Conservation (phyloP, 371 early-diverging fungal species). For the Mucor sp. region DNA sequence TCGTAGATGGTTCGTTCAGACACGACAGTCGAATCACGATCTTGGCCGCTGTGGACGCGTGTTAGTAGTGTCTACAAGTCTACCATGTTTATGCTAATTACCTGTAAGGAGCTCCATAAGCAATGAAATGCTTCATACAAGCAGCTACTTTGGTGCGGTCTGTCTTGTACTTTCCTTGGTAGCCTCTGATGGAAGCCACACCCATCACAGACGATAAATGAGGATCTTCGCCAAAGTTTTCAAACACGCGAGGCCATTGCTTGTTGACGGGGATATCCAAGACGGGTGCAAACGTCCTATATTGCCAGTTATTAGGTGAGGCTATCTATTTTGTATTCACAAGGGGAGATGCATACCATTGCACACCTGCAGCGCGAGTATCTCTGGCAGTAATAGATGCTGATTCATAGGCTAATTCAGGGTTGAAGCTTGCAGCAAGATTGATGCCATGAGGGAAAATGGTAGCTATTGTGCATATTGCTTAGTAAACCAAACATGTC, state of each 20-base stretch:
- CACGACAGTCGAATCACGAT: conserved; percentile 62
- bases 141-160: conserved; percentile 59
- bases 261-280: conserved; percentile 66
- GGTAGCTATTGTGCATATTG: conserved; percentile 29
- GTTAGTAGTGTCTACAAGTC: background rate
- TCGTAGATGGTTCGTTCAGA: conserved; percentile 63
- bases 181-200: conserved; percentile 54
- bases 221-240: conserved; percentile 64
- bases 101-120: conserved; percentile 42
- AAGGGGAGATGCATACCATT: conserved; percentile 23
- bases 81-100: background rate
- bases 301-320: background rate
- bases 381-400: conserved; percentile 54
- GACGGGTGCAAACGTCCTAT: conserved; percentile 71
- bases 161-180: conserved; percentile 66
- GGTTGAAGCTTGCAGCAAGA: conserved; percentile 57
- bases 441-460: conserved; percentile 59
- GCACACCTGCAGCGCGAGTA: conserved; percentile 45
- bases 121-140: conserved; percentile 55
- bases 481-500: background rate
- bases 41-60: conserved; percentile 48
- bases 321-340: background rate
- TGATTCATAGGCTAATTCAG: conserved; percentile 47
- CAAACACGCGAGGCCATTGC: conserved; percentile 72
- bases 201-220: conserved; percentile 59